Base-by-base conservation (phyloP, 345 rosid genomes). In the Camelina neglecta region DNA sequence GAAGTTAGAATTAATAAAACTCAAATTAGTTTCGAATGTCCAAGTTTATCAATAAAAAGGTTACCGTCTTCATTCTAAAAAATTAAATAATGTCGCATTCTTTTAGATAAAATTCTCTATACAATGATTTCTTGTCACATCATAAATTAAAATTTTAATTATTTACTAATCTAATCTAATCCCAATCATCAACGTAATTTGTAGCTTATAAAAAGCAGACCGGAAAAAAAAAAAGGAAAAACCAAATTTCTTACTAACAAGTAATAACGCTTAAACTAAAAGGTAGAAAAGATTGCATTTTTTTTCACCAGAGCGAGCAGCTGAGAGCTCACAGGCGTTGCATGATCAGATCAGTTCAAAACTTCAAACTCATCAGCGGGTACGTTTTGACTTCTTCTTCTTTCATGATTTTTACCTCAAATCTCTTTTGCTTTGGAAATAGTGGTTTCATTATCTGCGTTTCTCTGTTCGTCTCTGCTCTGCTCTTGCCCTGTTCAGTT, bases 301-400 rank as follows among this genome's bases (percentile, higher is more conserved):
- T 72, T 51, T 71, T 72, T 51, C 51, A 35, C 57, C 57, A 60
- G n/a, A n/a, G n/a, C n/a, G 20, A 72, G 18, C 53, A 72, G 9
- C 51, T 72, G n/a, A n/a, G 68, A 63, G 45, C 41, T 72, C 76
- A 63, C 55, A 64, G 36, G 56, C 76, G 63, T 73, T 73, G 63
- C 77, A 73, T 73, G 77, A 53, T 64, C 54, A 2, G 71, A 53
- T 63, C 54, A 26, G 4, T n/a, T n/a, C n/a, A n/a, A n/a, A n/a
- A n/a, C n/a, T 26, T 26, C 31, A 64, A 54, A 53, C 0, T 62
- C 45, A 60, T 62, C 45, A 60, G 31, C 55, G 5, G 56, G 76
- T 73, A 18, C 23, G 56, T 53, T 54, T 49, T 73, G 12, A 63
- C 54, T 50, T 7, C 7, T 35, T 42, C 70, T 29, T 63, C 44